These are phyloP conservation scores for Stemphylium beticola DNA, from an alignment of 2,329 filamentous ascomycete genomes.

Conservation along the genomic window DNA sequence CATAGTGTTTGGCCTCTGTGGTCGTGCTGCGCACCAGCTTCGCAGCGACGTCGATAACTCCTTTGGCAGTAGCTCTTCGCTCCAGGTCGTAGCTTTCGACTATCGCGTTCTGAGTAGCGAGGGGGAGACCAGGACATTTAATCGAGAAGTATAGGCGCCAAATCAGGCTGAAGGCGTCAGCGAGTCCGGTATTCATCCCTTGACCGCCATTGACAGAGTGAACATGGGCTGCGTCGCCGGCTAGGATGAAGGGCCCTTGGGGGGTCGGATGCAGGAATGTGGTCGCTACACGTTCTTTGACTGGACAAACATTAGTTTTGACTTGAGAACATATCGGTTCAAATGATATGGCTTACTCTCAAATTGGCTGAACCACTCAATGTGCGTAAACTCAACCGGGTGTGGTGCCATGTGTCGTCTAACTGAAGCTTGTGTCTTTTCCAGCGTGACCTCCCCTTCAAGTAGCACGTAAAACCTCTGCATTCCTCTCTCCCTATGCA, in stretches of 20 bases:
- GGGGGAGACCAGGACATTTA: background rate
- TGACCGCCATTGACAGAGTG: constrained; percentile 32
- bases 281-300: constrained; percentile 27
- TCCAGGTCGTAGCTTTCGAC: constrained; percentile 56
- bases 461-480: constrained; percentile 57
- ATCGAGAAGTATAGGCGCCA: constrained; percentile 21
- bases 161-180: constrained; percentile 24
- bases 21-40: constrained; percentile 55
- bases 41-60: constrained; percentile 57
- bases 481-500: constrained; percentile 51
- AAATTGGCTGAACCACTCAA: constrained; percentile 60
- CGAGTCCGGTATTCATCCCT: constrained; percentile 30
- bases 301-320: constrained; percentile 1
- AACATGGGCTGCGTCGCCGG: constrained; percentile 29
- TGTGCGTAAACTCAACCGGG: constrained; percentile 51
- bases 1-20: constrained; percentile 54
- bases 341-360: constrained; percentile 42
- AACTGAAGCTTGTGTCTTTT: constrained; percentile 52
- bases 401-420: constrained; percentile 55
- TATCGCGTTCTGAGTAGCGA: background rate
- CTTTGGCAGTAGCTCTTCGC: constrained; percentile 52
- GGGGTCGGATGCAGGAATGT: constrained; percentile 20
- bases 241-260: constrained; percentile 21
- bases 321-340: too few relatives aligned
- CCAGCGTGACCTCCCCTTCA: constrained; percentile 54